Evolutionary conservation across 1,139 yeast species (phyloP).

Genomic region (Zhuliangozyma blackwelliae): DNA sequence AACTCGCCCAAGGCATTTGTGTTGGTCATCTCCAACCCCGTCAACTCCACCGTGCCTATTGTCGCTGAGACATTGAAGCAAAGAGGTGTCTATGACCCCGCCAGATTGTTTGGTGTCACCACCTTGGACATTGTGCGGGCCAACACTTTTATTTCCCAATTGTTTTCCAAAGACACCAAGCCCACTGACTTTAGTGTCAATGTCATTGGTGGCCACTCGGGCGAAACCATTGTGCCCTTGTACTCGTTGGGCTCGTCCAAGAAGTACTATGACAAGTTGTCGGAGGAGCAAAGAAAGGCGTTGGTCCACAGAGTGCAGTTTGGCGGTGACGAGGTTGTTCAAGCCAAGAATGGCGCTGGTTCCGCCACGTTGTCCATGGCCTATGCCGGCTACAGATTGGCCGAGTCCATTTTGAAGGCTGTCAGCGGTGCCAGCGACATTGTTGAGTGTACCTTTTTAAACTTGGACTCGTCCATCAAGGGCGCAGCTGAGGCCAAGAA

Average conservation of each 20-base stretch:
- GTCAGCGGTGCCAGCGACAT: slow-evolving; percentile 65
- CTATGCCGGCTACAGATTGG: slow-evolving; percentile 93
- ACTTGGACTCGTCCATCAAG: slow-evolving; percentile 37
- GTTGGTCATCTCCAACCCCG: slow-evolving; percentile 92
- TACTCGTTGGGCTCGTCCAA: slow-evolving; percentile 56
- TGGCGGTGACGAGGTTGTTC: slow-evolving; percentile 98
- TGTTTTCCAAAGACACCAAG: slow-evolving; percentile 46
- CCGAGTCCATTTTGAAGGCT: slow-evolving; percentile 81
- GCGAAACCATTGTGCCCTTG: slow-evolving; percentile 95
- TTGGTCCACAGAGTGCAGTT: slow-evolving; percentile 92
- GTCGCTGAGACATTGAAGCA: slow-evolving; percentile 91
- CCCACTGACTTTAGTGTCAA: slow-evolving; percentile 70
- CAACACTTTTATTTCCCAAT: slow-evolving; percentile 81
- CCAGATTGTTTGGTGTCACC: slow-evolving; percentile 93
- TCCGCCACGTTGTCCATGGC: slow-evolving; percentile 99
- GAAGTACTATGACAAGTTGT: slow-evolving; percentile 42
- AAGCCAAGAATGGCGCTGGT: slow-evolving; percentile 98
- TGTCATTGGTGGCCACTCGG: slow-evolving; percentile 98
- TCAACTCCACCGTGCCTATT: slow-evolving; percentile 97
- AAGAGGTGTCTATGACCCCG: slow-evolving; percentile 85
- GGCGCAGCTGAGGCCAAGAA: slow-evolving; percentile 77
- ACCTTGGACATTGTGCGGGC: slow-evolving; percentile 94
- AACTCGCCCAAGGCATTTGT: slow-evolving; percentile 84
- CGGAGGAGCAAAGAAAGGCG: slow-evolving; percentile 57
- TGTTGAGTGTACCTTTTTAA: slow-evolving; percentile 72